Conservation (phyloP, 345 rosid species). For the Bruguiera gymnorhiza region DNA sequence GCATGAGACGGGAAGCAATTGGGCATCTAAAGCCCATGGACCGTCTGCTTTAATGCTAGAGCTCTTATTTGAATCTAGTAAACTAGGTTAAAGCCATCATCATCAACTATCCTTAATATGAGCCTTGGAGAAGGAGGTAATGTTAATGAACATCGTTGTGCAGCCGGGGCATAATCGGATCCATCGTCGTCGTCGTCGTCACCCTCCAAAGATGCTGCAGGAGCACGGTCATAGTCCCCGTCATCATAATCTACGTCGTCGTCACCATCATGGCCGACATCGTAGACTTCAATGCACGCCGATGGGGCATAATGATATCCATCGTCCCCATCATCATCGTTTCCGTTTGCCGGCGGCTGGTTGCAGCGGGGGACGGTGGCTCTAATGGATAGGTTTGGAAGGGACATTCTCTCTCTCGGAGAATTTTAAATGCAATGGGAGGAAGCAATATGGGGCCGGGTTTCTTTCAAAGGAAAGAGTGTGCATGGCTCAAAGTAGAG, state of each 20-base stretch:
- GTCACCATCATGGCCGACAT: background rate
- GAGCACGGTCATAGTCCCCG: constrained; percentile 18
- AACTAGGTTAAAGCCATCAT: too few relatives aligned
- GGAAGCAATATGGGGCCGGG: background rate
- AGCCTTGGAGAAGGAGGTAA: too few relatives aligned
- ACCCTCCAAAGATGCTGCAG: background rate
- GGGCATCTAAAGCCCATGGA: too few relatives aligned
- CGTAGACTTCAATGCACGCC: constrained; percentile 12
- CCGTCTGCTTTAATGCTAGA: too few relatives aligned
- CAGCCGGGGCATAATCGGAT: constrained; percentile 28
- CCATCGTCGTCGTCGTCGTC: constrained; percentile 11
- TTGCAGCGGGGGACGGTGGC: constrained; percentile 1
- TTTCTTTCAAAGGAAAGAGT: background rate
- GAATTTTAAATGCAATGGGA: background rate
- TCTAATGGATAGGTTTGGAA: constrained; percentile 10
- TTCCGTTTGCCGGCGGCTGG: constrained; percentile 8
- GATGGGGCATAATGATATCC: constrained; percentile 8
- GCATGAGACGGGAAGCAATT: too few relatives aligned
- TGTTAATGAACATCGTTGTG: background rate
- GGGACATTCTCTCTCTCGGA: constrained; percentile 16
- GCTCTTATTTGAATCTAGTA: too few relatives aligned
- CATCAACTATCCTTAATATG: too few relatives aligned
- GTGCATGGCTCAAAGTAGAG: background rate
- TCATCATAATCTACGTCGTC: constrained; percentile 2
- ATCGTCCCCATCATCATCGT: background rate